Evolutionary conservation across 169 alveolate genomes (phyloP).

Genomic region (Babesia bigemina): DNA sequence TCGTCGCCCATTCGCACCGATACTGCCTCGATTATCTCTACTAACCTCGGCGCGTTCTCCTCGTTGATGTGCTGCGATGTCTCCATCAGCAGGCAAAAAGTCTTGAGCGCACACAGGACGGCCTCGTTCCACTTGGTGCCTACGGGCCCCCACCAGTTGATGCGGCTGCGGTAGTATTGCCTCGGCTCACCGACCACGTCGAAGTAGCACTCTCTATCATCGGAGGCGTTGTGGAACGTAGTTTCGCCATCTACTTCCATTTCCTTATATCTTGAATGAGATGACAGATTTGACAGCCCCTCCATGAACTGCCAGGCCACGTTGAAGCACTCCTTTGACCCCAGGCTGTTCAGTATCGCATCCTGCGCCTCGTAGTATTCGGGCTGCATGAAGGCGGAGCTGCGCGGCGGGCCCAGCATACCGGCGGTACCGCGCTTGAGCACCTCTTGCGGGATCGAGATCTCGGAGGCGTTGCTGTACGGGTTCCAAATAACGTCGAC

Average conservation of each 20-base stretch:
- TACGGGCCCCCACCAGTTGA: conserved; percentile 3
- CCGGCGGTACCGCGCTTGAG: conserved; percentile 2
- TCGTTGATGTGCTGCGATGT: neutral
- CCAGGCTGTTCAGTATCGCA: neutral
- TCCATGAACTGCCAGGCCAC: conserved; percentile 1
- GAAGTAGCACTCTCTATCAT: neutral
- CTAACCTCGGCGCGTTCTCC: neutral
- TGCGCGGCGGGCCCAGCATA: conserved; percentile 21
- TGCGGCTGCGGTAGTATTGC: neutral
- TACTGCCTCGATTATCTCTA: conserved; percentile 5
- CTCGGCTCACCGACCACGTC: neutral
- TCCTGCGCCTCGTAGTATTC: conserved; percentile 25
- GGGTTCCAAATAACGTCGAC: conserved; percentile 55
- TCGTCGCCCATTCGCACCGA: conserved; percentile 14
- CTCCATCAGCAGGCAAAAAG: conserved; percentile 14
- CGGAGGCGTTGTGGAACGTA: neutral
- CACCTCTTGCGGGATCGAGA: conserved; percentile 15
- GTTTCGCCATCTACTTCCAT: neutral
- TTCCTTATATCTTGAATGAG: neutral
- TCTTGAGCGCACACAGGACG: conserved; percentile 26
- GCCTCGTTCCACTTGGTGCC: conserved; percentile 38
- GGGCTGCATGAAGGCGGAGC: conserved; percentile 13
- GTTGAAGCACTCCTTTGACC: neutral
- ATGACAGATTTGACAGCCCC: neutral
- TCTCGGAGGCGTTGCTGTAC: neutral